These are phyloP conservation scores for Yueomyces sinensis DNA, from an alignment of 805 yeast species.

Conservation along the genomic window DNA sequence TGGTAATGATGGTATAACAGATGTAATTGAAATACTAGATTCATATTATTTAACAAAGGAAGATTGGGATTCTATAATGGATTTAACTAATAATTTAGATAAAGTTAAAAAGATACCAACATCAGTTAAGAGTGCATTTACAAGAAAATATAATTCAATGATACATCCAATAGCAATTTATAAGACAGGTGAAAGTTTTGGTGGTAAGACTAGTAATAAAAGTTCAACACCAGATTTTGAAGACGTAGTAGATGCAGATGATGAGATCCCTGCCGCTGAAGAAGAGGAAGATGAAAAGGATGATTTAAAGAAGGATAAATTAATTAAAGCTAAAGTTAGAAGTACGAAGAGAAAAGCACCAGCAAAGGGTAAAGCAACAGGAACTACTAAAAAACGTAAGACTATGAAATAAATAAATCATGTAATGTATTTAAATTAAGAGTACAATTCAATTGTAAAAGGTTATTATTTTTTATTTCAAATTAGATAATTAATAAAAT, in stretches of 20 bases:
- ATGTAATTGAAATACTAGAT: constrained; percentile 66
- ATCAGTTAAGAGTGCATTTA: constrained; percentile 71
- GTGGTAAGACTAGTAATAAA: constrained; percentile 10
- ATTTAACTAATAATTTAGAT: constrained; percentile 36
- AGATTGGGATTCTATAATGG: constrained; percentile 85
- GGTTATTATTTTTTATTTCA: too few relatives aligned
- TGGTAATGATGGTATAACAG: constrained; percentile 52
- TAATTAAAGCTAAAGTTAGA: constrained; percentile 21
- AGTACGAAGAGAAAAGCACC: constrained; percentile 16
- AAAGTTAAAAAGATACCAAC: constrained; percentile 53
- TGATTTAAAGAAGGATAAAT: constrained; percentile 26
- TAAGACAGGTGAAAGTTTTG: constrained; percentile 53
- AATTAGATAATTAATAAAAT: too few relatives aligned
- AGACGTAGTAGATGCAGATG: constrained; percentile 26
- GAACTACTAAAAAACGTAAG: constrained; percentile 12
- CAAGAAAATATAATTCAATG: constrained; percentile 64
- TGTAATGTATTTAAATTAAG: too few relatives aligned
- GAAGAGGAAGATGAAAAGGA: constrained; percentile 15
- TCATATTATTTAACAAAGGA: constrained; percentile 75
- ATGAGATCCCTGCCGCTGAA: constrained; percentile 18
- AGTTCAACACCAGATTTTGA: constrained; percentile 23
- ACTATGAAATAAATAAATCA: too few relatives aligned
- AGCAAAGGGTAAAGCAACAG: constrained; percentile 4
- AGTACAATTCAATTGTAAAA: too few relatives aligned
- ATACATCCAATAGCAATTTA: constrained; percentile 80